Base-by-base conservation (phyloP, 2,329 filamentous ascomycete species). In the Colletotrichum lindemuthianum region DNA sequence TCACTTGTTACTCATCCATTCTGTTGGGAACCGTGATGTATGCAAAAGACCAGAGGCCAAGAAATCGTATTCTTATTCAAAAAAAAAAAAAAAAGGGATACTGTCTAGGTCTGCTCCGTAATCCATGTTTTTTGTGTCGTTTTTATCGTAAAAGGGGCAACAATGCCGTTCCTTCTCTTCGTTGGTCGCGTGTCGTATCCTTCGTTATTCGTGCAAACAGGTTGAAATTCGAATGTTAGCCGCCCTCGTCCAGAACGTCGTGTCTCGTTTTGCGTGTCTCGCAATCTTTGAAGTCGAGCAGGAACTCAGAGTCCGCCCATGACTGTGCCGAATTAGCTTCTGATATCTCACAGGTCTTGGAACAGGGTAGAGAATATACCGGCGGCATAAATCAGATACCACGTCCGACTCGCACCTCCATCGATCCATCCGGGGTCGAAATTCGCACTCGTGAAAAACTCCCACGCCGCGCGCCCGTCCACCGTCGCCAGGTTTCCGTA, bases 401-500 rank as follows among this genome's bases (percentile, higher is more conserved):
- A 97, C 34, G 92, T 95, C 77, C 88, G 80, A 72, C 89, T 91
- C 2, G 92, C 92, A 13, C 96, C 95, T 1, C 92, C 92, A 78
- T 97, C 92, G 48, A 96, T 77, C 86, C 87, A 92, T 45, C 77
- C 76, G 40, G 84, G 81, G 72, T 93, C 84, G 72, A 96, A 95
- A 13, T 83, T 79, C 1, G 80, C 74, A 66, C 86, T 81, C 1
- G 83, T 83, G 74, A 99, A 97, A 76, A 95, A 97, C 1, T 84
- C 74, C 82, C 87, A 97, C 24, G 91, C 88, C 7, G 84, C 78
- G 56, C 76, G 77, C 0, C 95, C 88, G 73, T 97, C 87, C 44
- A 93, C 82, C 8, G 94, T 88, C 0, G 92, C 93, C 47, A 92
- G 84, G 75, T 96, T 97, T 24, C 89, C 92, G 71, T 90, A 92